Evolutionary conservation across 2,329 filamentous ascomycete genomes (phyloP).

Genomic region (Neonectria magnoliae): DNA sequence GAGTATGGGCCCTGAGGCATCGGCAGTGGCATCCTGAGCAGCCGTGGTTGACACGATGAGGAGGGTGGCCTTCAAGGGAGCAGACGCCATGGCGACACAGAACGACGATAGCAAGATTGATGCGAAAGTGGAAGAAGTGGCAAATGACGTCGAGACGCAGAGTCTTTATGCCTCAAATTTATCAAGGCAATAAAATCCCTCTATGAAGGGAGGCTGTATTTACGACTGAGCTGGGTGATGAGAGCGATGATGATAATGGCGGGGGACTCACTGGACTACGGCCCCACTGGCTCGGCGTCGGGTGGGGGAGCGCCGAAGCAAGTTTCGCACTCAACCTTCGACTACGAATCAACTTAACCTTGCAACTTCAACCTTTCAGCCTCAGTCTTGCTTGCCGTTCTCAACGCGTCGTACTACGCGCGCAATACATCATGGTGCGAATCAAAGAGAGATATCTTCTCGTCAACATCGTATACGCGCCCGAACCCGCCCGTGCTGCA

Average conservation of each 20-base stretch:
- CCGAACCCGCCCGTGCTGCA: slow-evolving; percentile 53
- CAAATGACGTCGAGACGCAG: no score
- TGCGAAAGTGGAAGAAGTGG: no score
- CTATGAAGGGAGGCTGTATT: slow-evolving; percentile 5
- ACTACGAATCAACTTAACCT: neutral
- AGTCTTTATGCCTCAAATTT: neutral
- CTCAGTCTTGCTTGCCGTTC: neutral
- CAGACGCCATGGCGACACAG: slow-evolving; percentile 39
- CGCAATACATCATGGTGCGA: slow-evolving; percentile 76
- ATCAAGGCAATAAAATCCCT: neutral
- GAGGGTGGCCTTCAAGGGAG: slow-evolving; percentile 75
- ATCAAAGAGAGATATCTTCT: slow-evolving; percentile 96
- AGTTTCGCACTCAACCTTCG: slow-evolving; percentile 17
- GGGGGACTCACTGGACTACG: slow-evolving; percentile 28
- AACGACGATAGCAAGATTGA: no score
- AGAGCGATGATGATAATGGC: slow-evolving; percentile 26
- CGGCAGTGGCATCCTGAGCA: slow-evolving; percentile 78
- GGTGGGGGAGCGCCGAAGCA: slow-evolving; percentile 32
- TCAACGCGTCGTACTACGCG: neutral
- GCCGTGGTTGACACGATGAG: slow-evolving; percentile 94
- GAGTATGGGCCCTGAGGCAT: slow-evolving; percentile 75
- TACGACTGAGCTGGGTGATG: neutral
- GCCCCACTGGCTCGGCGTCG: slow-evolving; percentile 37
- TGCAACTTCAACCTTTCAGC: slow-evolving; percentile 17
- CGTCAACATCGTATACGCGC: slow-evolving; percentile 91